Conservation (phyloP, 2,329 filamentous ascomycete species). For the Fusarium setosum region DNA sequence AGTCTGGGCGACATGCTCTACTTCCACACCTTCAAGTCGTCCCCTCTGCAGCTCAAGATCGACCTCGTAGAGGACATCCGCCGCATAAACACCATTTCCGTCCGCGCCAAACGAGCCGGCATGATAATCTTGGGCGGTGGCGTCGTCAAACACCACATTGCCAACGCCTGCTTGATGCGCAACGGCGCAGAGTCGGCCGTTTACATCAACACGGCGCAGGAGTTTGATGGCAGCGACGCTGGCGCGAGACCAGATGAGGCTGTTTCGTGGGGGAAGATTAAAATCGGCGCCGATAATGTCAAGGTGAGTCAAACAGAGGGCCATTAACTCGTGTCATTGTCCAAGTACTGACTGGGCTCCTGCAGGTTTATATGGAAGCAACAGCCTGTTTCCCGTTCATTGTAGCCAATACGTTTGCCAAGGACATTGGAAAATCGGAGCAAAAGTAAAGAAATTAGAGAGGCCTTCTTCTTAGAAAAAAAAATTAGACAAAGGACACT, state of each 20-base stretch:
- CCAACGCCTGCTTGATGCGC: constrained; percentile 96
- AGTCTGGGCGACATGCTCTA: constrained; percentile 98
- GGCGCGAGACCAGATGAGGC: constrained; percentile 96
- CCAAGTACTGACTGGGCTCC: background rate
- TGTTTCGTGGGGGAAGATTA: constrained; percentile 99
- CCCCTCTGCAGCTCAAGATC: constrained; percentile 82
- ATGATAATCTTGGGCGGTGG: constrained; percentile 97
- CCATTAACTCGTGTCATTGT: background rate
- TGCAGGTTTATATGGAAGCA: constrained; percentile 71
- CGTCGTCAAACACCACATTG: constrained; percentile 98
- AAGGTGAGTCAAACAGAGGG: constrained; percentile 69
- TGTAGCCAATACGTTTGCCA: constrained; percentile 75
- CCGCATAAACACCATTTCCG: constrained; percentile 90
- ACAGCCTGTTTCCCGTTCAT: constrained; percentile 75
- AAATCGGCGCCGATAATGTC: constrained; percentile 85
- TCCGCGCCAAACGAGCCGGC: constrained; percentile 86
- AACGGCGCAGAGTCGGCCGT: constrained; percentile 97
- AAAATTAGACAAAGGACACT: background rate
- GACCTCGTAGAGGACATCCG: constrained; percentile 96
- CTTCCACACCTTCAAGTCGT: constrained; percentile 95
- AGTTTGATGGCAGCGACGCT: constrained; percentile 97
- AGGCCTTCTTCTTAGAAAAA: background rate
- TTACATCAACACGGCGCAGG: constrained; percentile 96
- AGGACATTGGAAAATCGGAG: constrained; percentile 50
- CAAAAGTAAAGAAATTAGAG: constrained; percentile 11